These are phyloP conservation scores for Centella asiatica DNA, from an alignment of 129 eudicot species.

Conservation along the genomic window DNA sequence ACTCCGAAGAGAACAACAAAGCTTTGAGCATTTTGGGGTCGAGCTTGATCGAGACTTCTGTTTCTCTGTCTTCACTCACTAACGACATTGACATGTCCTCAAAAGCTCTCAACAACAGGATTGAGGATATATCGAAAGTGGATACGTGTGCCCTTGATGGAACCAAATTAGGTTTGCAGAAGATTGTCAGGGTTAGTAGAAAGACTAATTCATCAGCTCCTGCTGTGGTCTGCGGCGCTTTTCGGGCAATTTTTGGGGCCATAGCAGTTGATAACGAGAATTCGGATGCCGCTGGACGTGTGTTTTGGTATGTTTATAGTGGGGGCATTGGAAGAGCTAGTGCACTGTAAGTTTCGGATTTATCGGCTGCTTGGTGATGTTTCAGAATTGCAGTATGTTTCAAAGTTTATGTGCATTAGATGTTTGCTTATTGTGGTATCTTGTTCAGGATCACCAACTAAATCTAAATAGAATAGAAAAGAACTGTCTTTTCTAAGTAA, in stretches of 20 bases:
- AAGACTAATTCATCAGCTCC: slow-evolving; percentile 56
- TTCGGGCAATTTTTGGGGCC: slow-evolving; percentile 75
- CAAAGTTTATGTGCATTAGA: background rate
- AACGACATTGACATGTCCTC: slow-evolving; percentile 55
- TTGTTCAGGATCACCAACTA: too few species aligned
- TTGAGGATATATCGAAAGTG: slow-evolving; percentile 49
- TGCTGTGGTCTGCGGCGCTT: slow-evolving; percentile 73
- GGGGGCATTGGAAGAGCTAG: slow-evolving; percentile 22
- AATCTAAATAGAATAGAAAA: too few species aligned
- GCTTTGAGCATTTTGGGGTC: slow-evolving; percentile 64
- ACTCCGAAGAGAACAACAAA: slow-evolving; percentile 72
- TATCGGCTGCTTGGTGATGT: background rate
- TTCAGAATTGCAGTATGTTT: background rate
- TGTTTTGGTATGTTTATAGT: slow-evolving; percentile 40
- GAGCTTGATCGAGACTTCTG: slow-evolving; percentile 48
- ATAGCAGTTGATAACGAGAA: slow-evolving; percentile 60
- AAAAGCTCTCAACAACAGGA: slow-evolving; percentile 41
- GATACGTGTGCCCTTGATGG: slow-evolving; percentile 67
- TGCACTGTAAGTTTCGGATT: slow-evolving; percentile 26
- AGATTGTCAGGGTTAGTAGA: slow-evolving; percentile 62
- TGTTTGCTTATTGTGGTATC: background rate
- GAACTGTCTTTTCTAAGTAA: too few species aligned
- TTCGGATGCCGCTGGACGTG: slow-evolving; percentile 52
- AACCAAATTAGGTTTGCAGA: slow-evolving; percentile 51
- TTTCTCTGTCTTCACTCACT: slow-evolving; percentile 26